These are phyloP conservation scores for Friedmanniomyces simplex DNA, from an alignment of 495 filamentous ascomycete species.

Conservation along the genomic window DNA sequence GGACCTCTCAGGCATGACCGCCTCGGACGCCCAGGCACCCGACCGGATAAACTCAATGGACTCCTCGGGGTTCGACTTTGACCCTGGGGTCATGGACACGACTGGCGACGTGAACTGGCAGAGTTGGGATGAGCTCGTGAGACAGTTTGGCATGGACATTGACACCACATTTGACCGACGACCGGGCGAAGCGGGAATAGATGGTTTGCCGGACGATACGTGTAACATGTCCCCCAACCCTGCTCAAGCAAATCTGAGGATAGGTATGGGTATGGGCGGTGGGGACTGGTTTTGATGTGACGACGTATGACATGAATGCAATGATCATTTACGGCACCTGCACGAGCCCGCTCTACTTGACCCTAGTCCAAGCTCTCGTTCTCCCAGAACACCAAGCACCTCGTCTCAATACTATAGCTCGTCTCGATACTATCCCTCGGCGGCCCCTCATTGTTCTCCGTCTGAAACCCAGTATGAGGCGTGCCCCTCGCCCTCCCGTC, in stretches of 20 bases:
- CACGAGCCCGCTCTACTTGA: no score
- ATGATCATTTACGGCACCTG: not conserved
- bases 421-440: not conserved
- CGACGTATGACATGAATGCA: not conserved
- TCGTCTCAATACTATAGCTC: not conserved
- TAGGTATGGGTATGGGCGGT: constrained; percentile 13
- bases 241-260: constrained; percentile 6
- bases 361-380: not conserved
- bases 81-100: constrained; percentile 2
- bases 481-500: not conserved
- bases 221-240: not conserved
- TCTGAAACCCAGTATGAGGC: not conserved
- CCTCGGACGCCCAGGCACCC: not conserved
- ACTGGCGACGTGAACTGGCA: constrained; percentile 21
- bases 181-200: not conserved
- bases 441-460: not conserved
- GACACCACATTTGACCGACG: constrained; percentile 11
- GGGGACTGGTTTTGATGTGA: constrained; percentile 10
- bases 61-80: not conserved
- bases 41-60: constrained; percentile 6
- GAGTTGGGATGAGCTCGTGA: constrained; percentile 22
- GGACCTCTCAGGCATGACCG: not conserved
- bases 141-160: constrained; percentile 24
- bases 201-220: not conserved
- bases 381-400: no score